Evolutionary conservation across 768 basidiomycete genomes (phyloP).

Genomic region (Suillus alpinus): DNA sequence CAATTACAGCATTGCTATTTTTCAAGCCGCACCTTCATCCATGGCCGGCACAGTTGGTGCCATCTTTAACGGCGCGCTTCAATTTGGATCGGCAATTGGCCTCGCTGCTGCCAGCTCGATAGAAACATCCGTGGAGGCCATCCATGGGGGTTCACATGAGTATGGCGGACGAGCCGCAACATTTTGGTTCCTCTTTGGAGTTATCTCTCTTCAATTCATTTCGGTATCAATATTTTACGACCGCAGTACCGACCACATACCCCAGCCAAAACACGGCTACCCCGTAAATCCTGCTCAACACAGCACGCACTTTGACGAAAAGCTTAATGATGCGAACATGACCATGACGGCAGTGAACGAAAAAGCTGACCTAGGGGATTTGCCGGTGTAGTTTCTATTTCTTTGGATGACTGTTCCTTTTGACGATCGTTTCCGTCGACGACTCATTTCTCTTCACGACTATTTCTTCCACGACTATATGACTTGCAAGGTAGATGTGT

Average conservation of each 20-base stretch:
- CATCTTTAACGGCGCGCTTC: conserved; percentile 52
- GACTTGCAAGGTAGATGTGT: not conserved
- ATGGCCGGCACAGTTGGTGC: conserved; percentile 55
- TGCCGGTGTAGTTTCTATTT: not conserved
- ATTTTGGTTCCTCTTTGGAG: conserved; percentile 42
- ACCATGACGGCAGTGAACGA: not conserved
- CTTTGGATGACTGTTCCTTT: not conserved
- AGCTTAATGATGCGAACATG: not conserved
- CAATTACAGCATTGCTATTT: conserved; percentile 43
- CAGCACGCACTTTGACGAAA: not conserved
- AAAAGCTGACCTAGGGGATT: not conserved
- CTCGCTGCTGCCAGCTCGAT: conserved; percentile 49
- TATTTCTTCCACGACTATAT: not conserved
- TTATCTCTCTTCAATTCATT: conserved; percentile 32
- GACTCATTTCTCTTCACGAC: not conserved
- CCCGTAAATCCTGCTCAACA: not conserved
- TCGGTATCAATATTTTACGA: conserved; percentile 35
- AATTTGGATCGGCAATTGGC: conserved; percentile 51
- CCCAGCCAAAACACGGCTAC: not conserved
- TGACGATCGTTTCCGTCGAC: not conserved
- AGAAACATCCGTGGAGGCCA: conserved; percentile 40
- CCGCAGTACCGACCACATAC: conserved; percentile 13
- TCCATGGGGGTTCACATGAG: conserved; percentile 26
- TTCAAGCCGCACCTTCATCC: conserved; percentile 45
- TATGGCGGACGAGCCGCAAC: conserved; percentile 43